Evolutionary conservation across 768 basidiomycete species (phyloP), one percentile per base, ranked within the genome.

Genomic region (Neoboletus magnificus): DNA sequence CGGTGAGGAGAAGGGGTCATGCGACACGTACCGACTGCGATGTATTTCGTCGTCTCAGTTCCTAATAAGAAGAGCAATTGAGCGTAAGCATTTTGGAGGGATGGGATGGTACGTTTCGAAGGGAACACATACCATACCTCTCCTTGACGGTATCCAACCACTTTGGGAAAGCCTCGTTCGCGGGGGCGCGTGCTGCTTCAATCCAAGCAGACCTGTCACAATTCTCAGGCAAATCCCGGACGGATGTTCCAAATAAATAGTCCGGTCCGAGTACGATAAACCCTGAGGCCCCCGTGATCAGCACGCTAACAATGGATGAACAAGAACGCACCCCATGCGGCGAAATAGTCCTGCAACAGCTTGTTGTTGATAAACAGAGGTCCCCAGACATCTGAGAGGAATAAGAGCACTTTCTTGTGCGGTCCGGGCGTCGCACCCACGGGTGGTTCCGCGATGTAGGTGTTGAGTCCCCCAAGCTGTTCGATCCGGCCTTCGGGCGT

Each of bases 281-380:
- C 0, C 84, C 84, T 86, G 35, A 9, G 5, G 1, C 11, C 13
- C 13, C 39, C 33, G 0, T 20, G 25, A 3, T 52, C 48, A 61
- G 27, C 18, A 29, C 44, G 8, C 22, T 6, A 20, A 18, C 22
- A 5, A 39, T 2, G 1, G 6, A 22, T 20, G 11, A 32, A 22
- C 18, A 6, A 9, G 33, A 36, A 63, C 71, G 3, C 36, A 85
- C 85, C 85, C n/a, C 77, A 71, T 1, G 79, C 72, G 2, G 86
- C 83, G 51, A 81, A 84, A 54, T 79, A 85, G 63, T 87, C 84
- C 62, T 84, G 82, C 5, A 86, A 48, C 4, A 86, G 66, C 64
- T 83, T 68, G 42, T 80, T 80, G 63, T 86, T 86, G 49, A 80
- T 35, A 59, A 68, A 82, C 30, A 83, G 71, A 0, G 83, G 76